Evolutionary conservation across 257 asterid species (phyloP).

Genomic region (Scutellaria barbata): DNA sequence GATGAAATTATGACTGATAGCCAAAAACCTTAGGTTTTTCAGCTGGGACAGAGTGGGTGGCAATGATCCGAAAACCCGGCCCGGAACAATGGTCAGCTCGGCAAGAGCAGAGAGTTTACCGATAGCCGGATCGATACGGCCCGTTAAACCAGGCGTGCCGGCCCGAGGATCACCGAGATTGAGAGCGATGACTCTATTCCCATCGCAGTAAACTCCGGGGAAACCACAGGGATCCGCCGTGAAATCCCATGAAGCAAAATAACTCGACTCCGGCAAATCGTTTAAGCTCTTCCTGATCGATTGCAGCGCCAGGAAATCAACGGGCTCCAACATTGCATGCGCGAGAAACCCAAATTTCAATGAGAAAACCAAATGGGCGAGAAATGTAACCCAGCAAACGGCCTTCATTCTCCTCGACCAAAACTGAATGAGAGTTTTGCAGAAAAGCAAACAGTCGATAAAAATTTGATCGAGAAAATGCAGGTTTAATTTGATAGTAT

Average conservation of each 20-base stretch:
- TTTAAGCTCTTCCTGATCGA: constrained; percentile 60
- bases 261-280: constrained; percentile 86
- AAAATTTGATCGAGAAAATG: background rate
- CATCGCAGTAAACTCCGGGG: constrained; percentile 75
- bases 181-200: constrained; percentile 68
- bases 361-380: constrained; percentile 26
- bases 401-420: constrained; percentile 10
- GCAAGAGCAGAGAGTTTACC: constrained; percentile 74
- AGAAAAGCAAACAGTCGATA: background rate
- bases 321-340: constrained; percentile 67
- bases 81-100: constrained; percentile 87
- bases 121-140: constrained; percentile 77
- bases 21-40: constrained; percentile 69
- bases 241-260: constrained; percentile 85
- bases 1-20: constrained; percentile 70
- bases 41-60: constrained; percentile 67
- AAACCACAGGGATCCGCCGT: constrained; percentile 89
- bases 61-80: constrained; percentile 69
- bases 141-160: constrained; percentile 82
- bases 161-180: constrained; percentile 95
- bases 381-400: constrained; percentile 2
- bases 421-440: constrained; percentile 1
- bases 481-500: background rate
- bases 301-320: constrained; percentile 88
- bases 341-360: constrained; percentile 30